These are phyloP conservation scores for Phylloporus sp. DNA, from an alignment of 768 basidiomycete species.

Conservation along the genomic window DNA sequence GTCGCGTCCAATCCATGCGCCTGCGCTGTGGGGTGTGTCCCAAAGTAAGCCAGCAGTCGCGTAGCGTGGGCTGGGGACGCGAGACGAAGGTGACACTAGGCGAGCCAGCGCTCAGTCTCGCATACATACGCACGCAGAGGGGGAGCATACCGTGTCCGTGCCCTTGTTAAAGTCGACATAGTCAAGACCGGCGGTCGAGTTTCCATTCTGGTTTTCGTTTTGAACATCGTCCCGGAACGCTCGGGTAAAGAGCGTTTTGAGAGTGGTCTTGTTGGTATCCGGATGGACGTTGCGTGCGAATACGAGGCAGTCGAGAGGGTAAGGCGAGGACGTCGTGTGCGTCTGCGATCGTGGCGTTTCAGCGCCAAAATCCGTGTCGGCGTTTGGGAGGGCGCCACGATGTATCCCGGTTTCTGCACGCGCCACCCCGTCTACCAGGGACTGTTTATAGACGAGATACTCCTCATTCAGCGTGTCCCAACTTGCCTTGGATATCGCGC, in stretches of 20 bases:
- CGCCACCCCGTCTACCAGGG: slow-evolving; percentile 46
- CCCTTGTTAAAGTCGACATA: slow-evolving; percentile 80
- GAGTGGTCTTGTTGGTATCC: slow-evolving; percentile 77
- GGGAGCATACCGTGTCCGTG: slow-evolving; percentile 55
- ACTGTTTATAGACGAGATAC: slow-evolving; percentile 59
- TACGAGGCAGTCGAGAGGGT: slow-evolving; percentile 62
- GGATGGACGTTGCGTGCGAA: slow-evolving; percentile 67
- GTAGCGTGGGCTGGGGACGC: slow-evolving; percentile 45
- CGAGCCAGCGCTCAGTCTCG: not conserved
- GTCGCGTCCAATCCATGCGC: slow-evolving; percentile 49
- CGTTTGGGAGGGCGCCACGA: not conserved
- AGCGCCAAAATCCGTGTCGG: too few relatives aligned
- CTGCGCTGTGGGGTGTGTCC: slow-evolving; percentile 36
- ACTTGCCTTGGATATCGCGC: slow-evolving; percentile 46
- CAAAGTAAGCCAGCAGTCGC: slow-evolving; percentile 44
- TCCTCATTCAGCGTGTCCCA: slow-evolving; percentile 68
- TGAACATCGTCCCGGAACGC: slow-evolving; percentile 30
- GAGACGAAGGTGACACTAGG: slow-evolving; percentile 70
- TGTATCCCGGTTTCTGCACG: slow-evolving; percentile 2
- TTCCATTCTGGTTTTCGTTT: not conserved
- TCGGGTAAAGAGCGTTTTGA: slow-evolving; percentile 52
- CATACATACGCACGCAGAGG: not conserved
- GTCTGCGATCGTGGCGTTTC: not conserved
- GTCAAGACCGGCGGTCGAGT: slow-evolving; percentile 44
- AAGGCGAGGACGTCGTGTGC: slow-evolving; percentile 35